These are phyloP conservation scores for Fraxinus americana DNA, from an alignment of 257 asterid species.

Conservation along the genomic window DNA sequence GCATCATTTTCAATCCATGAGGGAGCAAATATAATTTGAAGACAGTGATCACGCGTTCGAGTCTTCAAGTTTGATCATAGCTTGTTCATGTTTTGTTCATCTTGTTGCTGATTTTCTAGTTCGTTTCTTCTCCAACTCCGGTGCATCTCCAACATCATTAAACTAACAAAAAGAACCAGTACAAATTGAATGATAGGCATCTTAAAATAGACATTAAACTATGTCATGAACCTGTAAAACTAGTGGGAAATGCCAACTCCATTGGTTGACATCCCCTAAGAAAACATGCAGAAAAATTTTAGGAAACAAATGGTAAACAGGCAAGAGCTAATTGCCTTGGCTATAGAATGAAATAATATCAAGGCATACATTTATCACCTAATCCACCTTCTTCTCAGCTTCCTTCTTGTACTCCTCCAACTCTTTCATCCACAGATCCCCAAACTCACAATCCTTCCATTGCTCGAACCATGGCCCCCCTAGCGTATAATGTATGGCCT, in stretches of 20 bases:
- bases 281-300: not conserved
- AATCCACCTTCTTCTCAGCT: constrained; percentile 32
- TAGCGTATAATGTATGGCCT: constrained; percentile 77
- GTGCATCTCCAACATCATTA: too few relatives aligned
- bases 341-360: constrained; percentile 14
- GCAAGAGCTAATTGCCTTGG: not conserved
- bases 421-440: constrained; percentile 77
- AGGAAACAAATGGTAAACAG: constrained; percentile 15
- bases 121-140: too few relatives aligned
- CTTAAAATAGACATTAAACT: constrained; percentile 1
- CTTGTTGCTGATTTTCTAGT: too few relatives aligned
- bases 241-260: not conserved
- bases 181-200: constrained; percentile 24
- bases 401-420: constrained; percentile 58
- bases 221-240: too few relatives aligned
- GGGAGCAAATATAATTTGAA: too few relatives aligned
- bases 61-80: too few relatives aligned
- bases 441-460: constrained; percentile 90
- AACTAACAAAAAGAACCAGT: constrained; percentile 9
- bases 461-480: constrained; percentile 97
- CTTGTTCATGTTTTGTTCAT: too few relatives aligned
- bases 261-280: not conserved
- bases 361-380: not conserved
- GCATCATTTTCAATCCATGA: too few relatives aligned
- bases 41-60: too few relatives aligned